Base-by-base conservation (phyloP, 768 basidiomycete genomes). In the Dioszegia hungarica region DNA sequence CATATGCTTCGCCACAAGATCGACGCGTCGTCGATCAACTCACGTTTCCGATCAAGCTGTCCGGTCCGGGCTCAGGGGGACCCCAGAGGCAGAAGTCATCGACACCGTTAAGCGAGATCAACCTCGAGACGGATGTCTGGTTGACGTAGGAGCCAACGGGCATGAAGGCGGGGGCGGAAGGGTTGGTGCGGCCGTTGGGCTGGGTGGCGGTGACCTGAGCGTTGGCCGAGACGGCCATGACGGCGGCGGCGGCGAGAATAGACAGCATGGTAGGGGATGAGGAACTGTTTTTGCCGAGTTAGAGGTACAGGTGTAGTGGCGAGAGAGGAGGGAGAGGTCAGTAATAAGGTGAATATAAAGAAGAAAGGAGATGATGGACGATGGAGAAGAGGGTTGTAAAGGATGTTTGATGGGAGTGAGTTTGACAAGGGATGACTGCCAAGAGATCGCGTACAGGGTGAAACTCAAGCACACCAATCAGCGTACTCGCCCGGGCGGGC, bases 11-110 rank as follows among this genome's bases (percentile, higher is more conserved):
- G 2, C 33, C n/a, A 49, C 14, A n/a, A n/a, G n/a, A n/a, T n/a
- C n/a, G 10, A 45, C 25, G 33, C 33, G 27, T 29, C 47, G n/a
- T n/a, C 34, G 19, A n/a, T 29, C 31, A 4, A 51, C 49, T 51
- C 15, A 71, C 72, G 51, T 75, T 70, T 22, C 78, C 78, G 49
- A 79, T 74, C 51, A 61, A 36, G 39, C 54, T 62, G 24, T 64
- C 63, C 27, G 63, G 56, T 46, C 63, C 68, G 15, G 61, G 45
- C 44, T 67, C 66, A 12, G 69, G 69, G 5, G 69, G 69, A 37
- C 66, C 69, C 39, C 39, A 71, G 12, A 73, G 59, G 59, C 71
- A 70, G 54, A 75, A 76, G 51, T 74, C 72, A 54, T 73, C 73
- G 44, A 75, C 68, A n/a, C 64, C 55, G 64, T 75, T 75, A 12